Evolutionary conservation across 2,329 filamentous ascomycete genomes (phyloP).

Genomic region (Furcasterigmium furcatum): DNA sequence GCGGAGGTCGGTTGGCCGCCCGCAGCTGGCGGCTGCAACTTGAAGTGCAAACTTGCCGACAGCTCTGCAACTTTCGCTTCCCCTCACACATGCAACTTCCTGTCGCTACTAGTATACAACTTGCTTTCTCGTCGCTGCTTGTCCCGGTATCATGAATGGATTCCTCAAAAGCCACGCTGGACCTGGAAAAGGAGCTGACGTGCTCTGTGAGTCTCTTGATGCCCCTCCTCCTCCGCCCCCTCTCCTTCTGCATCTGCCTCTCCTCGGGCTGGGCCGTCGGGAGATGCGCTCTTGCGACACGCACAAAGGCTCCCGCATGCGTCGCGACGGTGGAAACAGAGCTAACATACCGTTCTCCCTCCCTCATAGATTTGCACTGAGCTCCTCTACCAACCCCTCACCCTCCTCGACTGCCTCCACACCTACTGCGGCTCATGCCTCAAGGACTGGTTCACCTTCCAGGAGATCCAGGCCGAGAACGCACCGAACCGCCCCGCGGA

Average conservation of each 20-base stretch:
- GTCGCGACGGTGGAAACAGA: background rate
- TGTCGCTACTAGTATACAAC: too few relatives aligned
- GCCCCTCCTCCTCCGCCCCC: conserved; percentile 10
- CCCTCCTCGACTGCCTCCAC: conserved; percentile 88
- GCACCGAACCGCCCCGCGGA: conserved; percentile 45
- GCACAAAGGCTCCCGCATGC: conserved; percentile 3
- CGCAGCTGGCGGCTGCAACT: too few relatives aligned
- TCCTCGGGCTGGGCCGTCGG: too few relatives aligned
- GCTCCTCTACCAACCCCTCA: conserved; percentile 85
- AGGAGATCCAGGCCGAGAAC: conserved; percentile 58
- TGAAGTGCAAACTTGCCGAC: too few relatives aligned
- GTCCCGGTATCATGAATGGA: conserved; percentile 35
- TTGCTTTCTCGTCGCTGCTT: background rate
- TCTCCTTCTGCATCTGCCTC: background rate
- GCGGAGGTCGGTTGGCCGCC: too few relatives aligned
- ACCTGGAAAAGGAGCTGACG: conserved; percentile 89
- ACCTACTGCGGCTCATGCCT: conserved; percentile 95
- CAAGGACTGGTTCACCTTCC: conserved; percentile 92
- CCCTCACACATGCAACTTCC: too few relatives aligned
- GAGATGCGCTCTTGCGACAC: conserved; percentile 5
- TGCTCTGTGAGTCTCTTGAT: conserved; percentile 71
- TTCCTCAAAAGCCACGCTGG: conserved; percentile 49
- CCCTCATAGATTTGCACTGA: conserved; percentile 87
- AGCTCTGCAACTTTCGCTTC: too few relatives aligned
- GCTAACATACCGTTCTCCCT: background rate